A percentile compares a stretch with the other conserved stretches of the same genome.
phyloP scores from a whole-genome alignment of 2,329 filamentous ascomycete species.

The Aspergillus intermedius region DNA sequence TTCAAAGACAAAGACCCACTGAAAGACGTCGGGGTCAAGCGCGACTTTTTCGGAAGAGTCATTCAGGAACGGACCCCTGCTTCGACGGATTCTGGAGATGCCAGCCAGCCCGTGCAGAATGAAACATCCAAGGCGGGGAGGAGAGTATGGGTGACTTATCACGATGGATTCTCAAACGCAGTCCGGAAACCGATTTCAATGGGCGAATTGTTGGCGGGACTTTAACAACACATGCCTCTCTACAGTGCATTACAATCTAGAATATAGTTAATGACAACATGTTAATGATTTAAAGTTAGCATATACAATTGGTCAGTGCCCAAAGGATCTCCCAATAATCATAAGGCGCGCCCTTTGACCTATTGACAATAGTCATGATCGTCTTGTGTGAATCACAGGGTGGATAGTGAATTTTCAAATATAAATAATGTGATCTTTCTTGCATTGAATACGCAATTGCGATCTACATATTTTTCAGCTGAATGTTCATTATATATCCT shows the following conservation, averaged over 20 bases:
- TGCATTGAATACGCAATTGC: too few species aligned
- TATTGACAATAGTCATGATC: neutral
- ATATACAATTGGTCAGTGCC: too few species aligned
- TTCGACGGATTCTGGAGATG: slow-evolving; percentile 30
- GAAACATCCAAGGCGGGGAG: slow-evolving; percentile 40
- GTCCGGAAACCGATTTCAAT: slow-evolving; percentile 81
- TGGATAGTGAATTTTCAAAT: too few species aligned
- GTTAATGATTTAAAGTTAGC: too few species aligned
- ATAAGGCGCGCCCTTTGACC: slow-evolving; percentile 1
- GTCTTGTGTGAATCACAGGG: too few species aligned
- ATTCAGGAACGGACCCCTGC: slow-evolving; percentile 45
- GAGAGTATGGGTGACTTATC: slow-evolving; percentile 78
- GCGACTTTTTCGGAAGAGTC: slow-evolving; percentile 79
- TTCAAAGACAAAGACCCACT: slow-evolving; percentile 15
- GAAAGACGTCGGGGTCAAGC: slow-evolving; percentile 48
- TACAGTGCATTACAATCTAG: too few species aligned
- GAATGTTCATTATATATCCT: too few species aligned
- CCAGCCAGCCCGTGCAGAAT: slow-evolving; percentile 17
- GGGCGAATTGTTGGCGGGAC: slow-evolving; percentile 61
- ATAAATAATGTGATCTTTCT: too few species aligned
- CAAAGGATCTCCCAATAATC: too few species aligned
- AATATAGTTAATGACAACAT: too few species aligned
- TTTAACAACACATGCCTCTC: slow-evolving; percentile 13
- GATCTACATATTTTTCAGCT: too few species aligned
- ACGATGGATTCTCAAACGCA: slow-evolving; percentile 88